Conservation (phyloP, 768 basidiomycete species). For the Lentinula boryana region DNA sequence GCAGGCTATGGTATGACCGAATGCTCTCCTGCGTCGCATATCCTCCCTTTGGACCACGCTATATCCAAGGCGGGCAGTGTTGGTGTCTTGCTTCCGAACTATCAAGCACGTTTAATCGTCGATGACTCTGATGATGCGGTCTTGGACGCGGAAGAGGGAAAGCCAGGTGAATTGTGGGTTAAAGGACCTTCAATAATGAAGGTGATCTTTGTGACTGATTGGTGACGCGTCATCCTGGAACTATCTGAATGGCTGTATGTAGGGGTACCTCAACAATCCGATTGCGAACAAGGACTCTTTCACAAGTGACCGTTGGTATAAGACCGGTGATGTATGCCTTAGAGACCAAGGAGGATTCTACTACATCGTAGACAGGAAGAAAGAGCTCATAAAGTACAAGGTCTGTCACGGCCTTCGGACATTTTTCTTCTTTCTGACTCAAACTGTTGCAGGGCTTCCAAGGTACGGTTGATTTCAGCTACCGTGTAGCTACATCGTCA, state of each 20-base stretch:
- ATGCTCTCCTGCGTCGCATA: conserved; percentile 66
- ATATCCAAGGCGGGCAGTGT: conserved; percentile 53
- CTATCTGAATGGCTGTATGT: neutral
- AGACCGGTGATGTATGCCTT: conserved; percentile 78
- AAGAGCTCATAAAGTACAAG: conserved; percentile 78
- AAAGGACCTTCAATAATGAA: conserved; percentile 80
- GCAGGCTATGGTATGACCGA: conserved; percentile 74
- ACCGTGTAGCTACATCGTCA: neutral
- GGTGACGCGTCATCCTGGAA: conserved; percentile 20
- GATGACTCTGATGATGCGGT: conserved; percentile 53
- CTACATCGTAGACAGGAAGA: conserved; percentile 67
- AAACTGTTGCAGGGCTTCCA: neutral
- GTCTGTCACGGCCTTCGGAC: conserved; percentile 11
- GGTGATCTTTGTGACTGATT: conserved; percentile 7
- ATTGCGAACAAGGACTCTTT: conserved; percentile 65
- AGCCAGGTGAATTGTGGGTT: conserved; percentile 79
- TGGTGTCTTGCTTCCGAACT: conserved; percentile 66
- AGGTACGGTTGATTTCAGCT: neutral
- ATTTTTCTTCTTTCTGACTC: neutral
- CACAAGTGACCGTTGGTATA: conserved; percentile 76
- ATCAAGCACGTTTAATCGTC: conserved; percentile 67
- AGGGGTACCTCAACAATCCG: conserved; percentile 72
- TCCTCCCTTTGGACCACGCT: conserved; percentile 30
- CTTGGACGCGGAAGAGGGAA: conserved; percentile 43
- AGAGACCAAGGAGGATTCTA: conserved; percentile 68